A percentile compares a stretch with the other conserved stretches of the same genome.
Evolutionary conservation across 495 filamentous ascomycete genomes (phyloP).

Genomic region (Trichodelitschia bisporula): DNA sequence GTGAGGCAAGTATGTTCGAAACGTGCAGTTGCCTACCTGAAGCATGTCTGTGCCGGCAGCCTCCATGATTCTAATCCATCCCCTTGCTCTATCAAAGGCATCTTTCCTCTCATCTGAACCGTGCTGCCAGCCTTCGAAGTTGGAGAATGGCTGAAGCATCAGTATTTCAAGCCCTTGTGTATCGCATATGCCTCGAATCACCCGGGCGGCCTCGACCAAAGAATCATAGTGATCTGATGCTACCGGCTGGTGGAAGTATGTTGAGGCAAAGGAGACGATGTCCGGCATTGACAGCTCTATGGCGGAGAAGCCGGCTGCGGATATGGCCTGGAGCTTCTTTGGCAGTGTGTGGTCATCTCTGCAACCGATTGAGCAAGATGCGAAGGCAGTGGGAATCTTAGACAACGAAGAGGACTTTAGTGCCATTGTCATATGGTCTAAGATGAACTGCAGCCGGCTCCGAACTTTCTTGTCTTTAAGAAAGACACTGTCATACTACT

Average conservation of each 20-base stretch:
- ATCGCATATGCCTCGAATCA: conserved; percentile 28
- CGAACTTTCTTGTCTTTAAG: no score
- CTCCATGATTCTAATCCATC: conserved; percentile 54
- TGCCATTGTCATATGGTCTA: no score
- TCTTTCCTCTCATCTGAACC: conserved; percentile 31
- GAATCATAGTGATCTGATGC: conserved; percentile 28
- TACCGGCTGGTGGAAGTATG: conserved; percentile 24
- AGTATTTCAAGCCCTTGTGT: conserved; percentile 31
- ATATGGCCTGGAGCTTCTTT: conserved; percentile 40
- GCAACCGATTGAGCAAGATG: conserved; percentile 37
- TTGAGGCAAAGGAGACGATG: conserved; percentile 34
- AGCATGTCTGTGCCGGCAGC: conserved; percentile 44
- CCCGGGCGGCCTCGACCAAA: conserved; percentile 23
- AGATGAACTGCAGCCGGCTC: no score
- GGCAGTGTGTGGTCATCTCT: conserved; percentile 28
- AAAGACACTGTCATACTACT: no score
- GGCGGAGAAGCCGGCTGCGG: conserved; percentile 36
- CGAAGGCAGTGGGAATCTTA: conserved; percentile 40
- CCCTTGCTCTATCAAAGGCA: conserved; percentile 36
- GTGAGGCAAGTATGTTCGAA: background rate
- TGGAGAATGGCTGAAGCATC: conserved; percentile 56
- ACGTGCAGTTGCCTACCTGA: conserved; percentile 22
- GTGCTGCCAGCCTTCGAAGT: conserved; percentile 55
- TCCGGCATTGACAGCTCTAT: conserved; percentile 62
- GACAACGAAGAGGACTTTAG: no score